Percentiles rank a stretch among this genome's conserved stretches.
phyloP scores from a whole-genome alignment of 176 grass and related monocot species.

The Microstegium vimineum region DNA sequence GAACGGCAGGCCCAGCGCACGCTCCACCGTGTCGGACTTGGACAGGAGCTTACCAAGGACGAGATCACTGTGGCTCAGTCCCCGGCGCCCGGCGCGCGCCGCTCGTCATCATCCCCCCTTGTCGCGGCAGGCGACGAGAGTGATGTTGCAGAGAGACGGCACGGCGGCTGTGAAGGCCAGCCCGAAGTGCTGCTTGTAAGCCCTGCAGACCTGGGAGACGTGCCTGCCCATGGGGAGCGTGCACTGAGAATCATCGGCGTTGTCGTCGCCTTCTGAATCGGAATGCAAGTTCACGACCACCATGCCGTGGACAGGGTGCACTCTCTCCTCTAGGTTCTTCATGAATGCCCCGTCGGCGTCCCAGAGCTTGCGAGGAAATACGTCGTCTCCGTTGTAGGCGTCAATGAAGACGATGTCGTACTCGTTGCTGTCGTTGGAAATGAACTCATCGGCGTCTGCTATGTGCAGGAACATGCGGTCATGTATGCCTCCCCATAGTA shows the following conservation, averaged over 20 bases:
- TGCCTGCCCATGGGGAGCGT: slow-evolving; percentile 49
- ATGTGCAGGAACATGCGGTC: slow-evolving; percentile 52
- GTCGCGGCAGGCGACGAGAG: slow-evolving; percentile 61
- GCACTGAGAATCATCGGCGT: slow-evolving; percentile 25
- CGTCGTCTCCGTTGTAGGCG: slow-evolving; percentile 79
- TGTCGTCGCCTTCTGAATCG: slow-evolving; percentile 34
- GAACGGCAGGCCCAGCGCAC: slow-evolving; percentile 49
- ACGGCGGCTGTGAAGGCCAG: slow-evolving; percentile 45
- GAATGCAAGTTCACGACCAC: slow-evolving; percentile 91
- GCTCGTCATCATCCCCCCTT: not conserved
- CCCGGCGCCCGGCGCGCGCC: not conserved
- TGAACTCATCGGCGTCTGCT: slow-evolving; percentile 67
- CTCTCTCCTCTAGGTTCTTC: slow-evolving; percentile 52
- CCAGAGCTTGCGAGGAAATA: slow-evolving; percentile 86
- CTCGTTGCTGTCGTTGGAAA: slow-evolving; percentile 18
- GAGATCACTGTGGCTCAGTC: slow-evolving; percentile 25
- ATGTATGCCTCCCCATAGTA: slow-evolving; percentile 59
- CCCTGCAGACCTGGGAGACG: slow-evolving; percentile 51
- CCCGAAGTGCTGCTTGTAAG: slow-evolving; percentile 80
- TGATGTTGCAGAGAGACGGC: slow-evolving; percentile 86
- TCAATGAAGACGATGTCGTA: slow-evolving; percentile 88
- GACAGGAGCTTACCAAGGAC: slow-evolving; percentile 63
- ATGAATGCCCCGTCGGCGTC: slow-evolving; percentile 60
- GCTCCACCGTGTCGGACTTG: slow-evolving; percentile 49
- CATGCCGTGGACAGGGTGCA: slow-evolving; percentile 68